Conservation (phyloP, 1,284 basidiomycete species). For the Cystobasidium pallidum region DNA sequence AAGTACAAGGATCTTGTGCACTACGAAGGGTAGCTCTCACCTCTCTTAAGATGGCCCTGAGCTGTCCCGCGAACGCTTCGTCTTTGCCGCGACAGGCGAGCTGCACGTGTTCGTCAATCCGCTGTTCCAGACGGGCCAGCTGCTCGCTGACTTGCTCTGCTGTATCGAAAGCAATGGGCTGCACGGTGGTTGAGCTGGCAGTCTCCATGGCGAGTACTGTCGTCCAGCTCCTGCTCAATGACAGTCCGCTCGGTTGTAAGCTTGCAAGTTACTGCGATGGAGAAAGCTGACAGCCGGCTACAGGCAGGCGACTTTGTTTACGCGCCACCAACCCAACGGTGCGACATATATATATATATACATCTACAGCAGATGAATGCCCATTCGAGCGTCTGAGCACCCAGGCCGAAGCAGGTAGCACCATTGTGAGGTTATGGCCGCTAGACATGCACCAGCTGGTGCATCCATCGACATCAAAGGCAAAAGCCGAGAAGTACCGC, state of each 20-base stretch:
- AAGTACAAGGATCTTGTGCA: too few species aligned
- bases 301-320: conserved; percentile 5
- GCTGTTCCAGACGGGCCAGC: not conserved
- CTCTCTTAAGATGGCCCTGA: conserved; percentile 5
- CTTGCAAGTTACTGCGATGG: too few species aligned
- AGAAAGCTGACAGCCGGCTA: too few species aligned
- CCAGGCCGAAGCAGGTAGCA: too few species aligned
- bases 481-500: conserved; percentile 4
- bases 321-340: conserved; percentile 10
- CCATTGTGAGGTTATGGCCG: too few species aligned
- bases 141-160: not conserved
- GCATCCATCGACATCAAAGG: not conserved
- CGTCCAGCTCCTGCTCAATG: too few species aligned
- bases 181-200: not conserved
- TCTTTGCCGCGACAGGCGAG: not conserved
- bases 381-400: too few species aligned
- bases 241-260: not conserved
- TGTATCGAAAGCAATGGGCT: conserved; percentile 36
- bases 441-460: not conserved
- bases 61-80: conserved; percentile 6
- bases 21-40: not conserved
- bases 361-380: too few species aligned
- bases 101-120: conserved; percentile 17
- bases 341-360: too few species aligned
- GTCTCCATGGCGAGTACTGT: not conserved